Conservation (phyloP, 129 eudicot species). For the Chrysanthemum seticuspe region DNA sequence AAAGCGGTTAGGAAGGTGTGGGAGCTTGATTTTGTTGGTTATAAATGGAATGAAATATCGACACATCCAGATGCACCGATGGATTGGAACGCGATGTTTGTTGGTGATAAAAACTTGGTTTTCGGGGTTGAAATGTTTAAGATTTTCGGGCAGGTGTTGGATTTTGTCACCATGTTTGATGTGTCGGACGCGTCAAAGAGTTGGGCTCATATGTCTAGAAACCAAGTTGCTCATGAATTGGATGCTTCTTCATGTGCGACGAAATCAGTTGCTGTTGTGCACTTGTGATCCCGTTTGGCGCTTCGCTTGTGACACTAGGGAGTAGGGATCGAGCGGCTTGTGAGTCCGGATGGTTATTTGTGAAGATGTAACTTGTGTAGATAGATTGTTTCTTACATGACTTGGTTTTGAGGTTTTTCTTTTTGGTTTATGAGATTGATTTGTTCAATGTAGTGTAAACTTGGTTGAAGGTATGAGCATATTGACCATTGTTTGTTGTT, state of each 20-base stretch:
- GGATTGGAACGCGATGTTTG: slow-evolving; percentile 96
- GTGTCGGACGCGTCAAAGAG: slow-evolving; percentile 41
- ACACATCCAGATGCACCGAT: slow-evolving; percentile 94
- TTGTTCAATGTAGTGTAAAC: slow-evolving; percentile 22
- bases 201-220: slow-evolving; percentile 81
- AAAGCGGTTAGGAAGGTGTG: slow-evolving; percentile 91
- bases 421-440: slow-evolving; percentile 3
- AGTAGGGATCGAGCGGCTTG: not conserved
- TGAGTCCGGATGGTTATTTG: not conserved
- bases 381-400: slow-evolving; percentile 17
- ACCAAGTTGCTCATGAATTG: slow-evolving; percentile 66
- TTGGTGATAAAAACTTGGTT: slow-evolving; percentile 57
- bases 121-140: slow-evolving; percentile 97
- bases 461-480: slow-evolving; percentile 8
- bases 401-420: not conserved
- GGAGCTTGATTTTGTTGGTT: slow-evolving; percentile 72
- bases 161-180: slow-evolving; percentile 74
- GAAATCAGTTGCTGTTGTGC: slow-evolving; percentile 74
- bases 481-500: slow-evolving; percentile 24
- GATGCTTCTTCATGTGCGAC: slow-evolving; percentile 89
- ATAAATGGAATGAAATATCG: slow-evolving; percentile 61
- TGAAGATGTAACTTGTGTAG: slow-evolving; percentile 17
- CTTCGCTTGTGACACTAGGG: not conserved
- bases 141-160: slow-evolving; percentile 93
- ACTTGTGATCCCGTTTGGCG: slow-evolving; percentile 36